Evolutionary conservation across 2,329 filamentous ascomycete species (phyloP).

Genomic region (Penicillium sp.): DNA sequence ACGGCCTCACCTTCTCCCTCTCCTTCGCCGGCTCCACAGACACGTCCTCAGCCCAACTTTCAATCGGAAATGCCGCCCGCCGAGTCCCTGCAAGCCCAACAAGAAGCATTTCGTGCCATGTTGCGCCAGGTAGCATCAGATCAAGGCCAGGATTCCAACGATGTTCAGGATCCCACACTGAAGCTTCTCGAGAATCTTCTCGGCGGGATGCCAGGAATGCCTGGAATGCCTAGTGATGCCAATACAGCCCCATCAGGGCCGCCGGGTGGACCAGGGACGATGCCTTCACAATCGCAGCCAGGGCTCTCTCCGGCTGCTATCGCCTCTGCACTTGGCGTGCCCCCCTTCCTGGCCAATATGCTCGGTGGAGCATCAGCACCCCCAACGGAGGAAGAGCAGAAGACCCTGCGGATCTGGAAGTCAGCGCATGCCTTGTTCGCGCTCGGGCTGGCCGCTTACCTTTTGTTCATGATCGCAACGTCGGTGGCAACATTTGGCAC

Average conservation of each 20-base stretch:
- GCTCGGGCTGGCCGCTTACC: constrained; percentile 51
- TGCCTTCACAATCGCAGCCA: constrained; percentile 5
- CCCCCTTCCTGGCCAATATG: constrained; percentile 36
- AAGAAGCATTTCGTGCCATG: constrained; percentile 39
- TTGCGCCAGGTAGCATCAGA: constrained; percentile 29
- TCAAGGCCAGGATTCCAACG: constrained; percentile 12
- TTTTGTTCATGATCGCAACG: constrained; percentile 32
- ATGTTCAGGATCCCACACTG: constrained; percentile 32
- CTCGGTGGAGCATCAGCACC: constrained; percentile 34
- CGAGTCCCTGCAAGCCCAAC: constrained; percentile 34
- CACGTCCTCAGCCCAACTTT: constrained; percentile 11
- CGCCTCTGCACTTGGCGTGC: constrained; percentile 41
- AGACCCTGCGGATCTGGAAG: constrained; percentile 46
- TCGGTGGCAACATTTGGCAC: constrained; percentile 36
- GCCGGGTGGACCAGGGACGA: constrained; percentile 18
- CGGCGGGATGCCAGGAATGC: constrained; percentile 22
- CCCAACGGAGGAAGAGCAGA: constrained; percentile 33
- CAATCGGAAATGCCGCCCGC: constrained; percentile 24
- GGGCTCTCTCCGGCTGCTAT: constrained; percentile 26
- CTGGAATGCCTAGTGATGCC: constrained; percentile 15
- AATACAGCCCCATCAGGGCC: constrained; percentile 18
- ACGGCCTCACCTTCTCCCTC: constrained; percentile 19
- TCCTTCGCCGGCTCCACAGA: constrained; percentile 22
- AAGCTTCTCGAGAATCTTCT: constrained; percentile 34
- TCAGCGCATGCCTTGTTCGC: constrained; percentile 55